Evolutionary conservation across 495 filamentous ascomycete genomes (phyloP), one percentile per base, ranked within the genome.

Genomic region (Staphylotrichum longicolle): DNA sequence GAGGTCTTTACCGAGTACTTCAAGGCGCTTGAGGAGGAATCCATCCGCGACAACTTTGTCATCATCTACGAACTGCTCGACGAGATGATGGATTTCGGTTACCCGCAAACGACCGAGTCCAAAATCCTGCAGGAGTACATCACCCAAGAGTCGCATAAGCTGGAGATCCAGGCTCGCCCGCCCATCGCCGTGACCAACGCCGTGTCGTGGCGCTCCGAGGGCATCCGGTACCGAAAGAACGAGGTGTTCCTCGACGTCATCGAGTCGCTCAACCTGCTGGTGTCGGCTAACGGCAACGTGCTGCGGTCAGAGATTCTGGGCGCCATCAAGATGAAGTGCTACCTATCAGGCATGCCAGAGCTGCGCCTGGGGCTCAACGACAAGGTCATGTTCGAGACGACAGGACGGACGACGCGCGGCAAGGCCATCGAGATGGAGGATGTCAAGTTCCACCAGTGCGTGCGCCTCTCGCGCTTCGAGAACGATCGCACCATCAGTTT

Each of bases 1-100:
- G 95, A 98, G 77, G 95, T 98, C 51, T 98, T 99, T 71, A 98
- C 95, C 47, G 95, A 99, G 74, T 99, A 99, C 79, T 99, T 99
- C 82, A 99, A 99, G 74, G 93, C 96, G 68, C 84, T 99, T 56
- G 95, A 99, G 75, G 95, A 99, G 75, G 95, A 99, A 77, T 96
- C 91, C 74, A 99, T 99, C 72, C 88, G 95, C 58, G 95, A 99
- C 78, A 99, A 99, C 80, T 99, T 98, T 68, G 95, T 99, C 74
- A 84, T 99, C 69, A 99, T 99, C 69, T 99, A 99, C 80, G 95
- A 99, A 77, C 77, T 99, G 57, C 85, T 99, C 64, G 95, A 99
- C 73, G 95, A 99, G 79, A 99, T 99, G 95, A 99, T 99, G 95
- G 95, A 99, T 75, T 99, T 98, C 78, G 95, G 95, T 53, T 96